Conservation (phyloP, 139 green algal species). For the Microglena sp. region DNA sequence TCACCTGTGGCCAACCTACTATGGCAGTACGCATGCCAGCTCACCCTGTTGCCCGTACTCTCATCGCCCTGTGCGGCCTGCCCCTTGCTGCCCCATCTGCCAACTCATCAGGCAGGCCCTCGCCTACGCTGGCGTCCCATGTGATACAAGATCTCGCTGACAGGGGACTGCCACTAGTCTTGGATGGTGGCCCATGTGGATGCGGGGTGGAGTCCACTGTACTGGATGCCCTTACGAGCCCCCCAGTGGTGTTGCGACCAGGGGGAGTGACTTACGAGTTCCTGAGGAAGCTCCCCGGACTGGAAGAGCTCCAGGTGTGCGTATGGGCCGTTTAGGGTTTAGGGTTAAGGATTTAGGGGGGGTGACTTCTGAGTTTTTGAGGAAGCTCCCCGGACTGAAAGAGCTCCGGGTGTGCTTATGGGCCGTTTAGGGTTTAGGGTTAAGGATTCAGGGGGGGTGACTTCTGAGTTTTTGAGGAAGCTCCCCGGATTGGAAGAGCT, state of each 20-base stretch:
- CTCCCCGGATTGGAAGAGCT: too few relatives aligned
- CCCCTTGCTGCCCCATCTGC: constrained; percentile 46
- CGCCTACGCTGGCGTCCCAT: constrained; percentile 36
- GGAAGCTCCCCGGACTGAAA: too few relatives aligned
- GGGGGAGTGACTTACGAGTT: constrained; percentile 38
- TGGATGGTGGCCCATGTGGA: constrained; percentile 35
- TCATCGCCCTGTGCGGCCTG: constrained; percentile 36
- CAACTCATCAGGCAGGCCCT: constrained; percentile 43
- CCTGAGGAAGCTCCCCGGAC: constrained; percentile 17
- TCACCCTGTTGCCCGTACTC: constrained; percentile 38
- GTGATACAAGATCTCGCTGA: constrained; percentile 35
- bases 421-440: too few relatives aligned
- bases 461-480: too few relatives aligned
- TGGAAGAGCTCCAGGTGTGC: constrained; percentile 28
- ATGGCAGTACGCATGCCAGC: constrained; percentile 51
- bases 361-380: too few relatives aligned
- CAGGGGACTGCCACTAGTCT: constrained; percentile 16
- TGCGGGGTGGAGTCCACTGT: constrained; percentile 48
- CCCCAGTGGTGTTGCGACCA: constrained; percentile 40
- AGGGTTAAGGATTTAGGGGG: too few relatives aligned
- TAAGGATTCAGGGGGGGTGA: too few relatives aligned
- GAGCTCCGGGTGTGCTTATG: too few relatives aligned
- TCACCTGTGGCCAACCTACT: constrained; percentile 34
- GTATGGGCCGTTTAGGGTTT: too few relatives aligned
- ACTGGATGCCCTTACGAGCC: constrained; percentile 25